Evolutionary conservation across 2,329 filamentous ascomycete genomes (phyloP), one percentile per base, ranked within the genome.

Genomic region (Botryosphaeria dothidea): DNA sequence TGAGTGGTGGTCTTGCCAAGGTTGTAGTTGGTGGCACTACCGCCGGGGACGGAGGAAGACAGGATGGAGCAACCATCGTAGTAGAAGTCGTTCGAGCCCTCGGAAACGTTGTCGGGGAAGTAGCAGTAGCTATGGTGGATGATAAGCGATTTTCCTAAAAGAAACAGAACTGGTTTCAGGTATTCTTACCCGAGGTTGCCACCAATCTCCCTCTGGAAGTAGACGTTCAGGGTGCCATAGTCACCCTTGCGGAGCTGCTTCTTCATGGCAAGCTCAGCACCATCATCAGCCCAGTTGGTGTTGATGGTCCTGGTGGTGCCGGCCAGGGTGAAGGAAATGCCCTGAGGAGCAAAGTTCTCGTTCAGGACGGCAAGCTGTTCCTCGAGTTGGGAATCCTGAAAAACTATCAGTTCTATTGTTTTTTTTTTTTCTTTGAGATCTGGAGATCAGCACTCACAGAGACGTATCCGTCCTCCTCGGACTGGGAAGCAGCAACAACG

Each of bases 181-280:
- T 75, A 69, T 7, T 73, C 73, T 5, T 79, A 79, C n/a, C 86
- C 74, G 0, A 87, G 78, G 4, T 86, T 74, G 57, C 73, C 74
- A 58, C 77, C 76, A 7, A 71, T 66, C 19, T 36, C 38, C 38
- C 38, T 62, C 56, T 62, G 46, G 66, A 71, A 72, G 67, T 73
- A 74, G 45, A 74, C 66, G 65, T 74, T 74, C 54, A 74, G 62
- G 23, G 70, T 68, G 17, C 54, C 65, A 64, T 74, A 74, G 31
- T 63, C 68, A 23, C 72, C 72, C 65, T 68, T 68, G 43, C 69
- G 70, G 27, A 69, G 65, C 38, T 65, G 43, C 19, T 52, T 61
- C 66, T 68, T 69, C 67, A 69, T 68, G 17, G 52, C 63, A 11
- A 64, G 71, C 45, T 54, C 48, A n/a, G 49, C 61, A 5, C 48